Base-by-base conservation (phyloP, 1,284 basidiomycete species). In the Inonotus hispidus region DNA sequence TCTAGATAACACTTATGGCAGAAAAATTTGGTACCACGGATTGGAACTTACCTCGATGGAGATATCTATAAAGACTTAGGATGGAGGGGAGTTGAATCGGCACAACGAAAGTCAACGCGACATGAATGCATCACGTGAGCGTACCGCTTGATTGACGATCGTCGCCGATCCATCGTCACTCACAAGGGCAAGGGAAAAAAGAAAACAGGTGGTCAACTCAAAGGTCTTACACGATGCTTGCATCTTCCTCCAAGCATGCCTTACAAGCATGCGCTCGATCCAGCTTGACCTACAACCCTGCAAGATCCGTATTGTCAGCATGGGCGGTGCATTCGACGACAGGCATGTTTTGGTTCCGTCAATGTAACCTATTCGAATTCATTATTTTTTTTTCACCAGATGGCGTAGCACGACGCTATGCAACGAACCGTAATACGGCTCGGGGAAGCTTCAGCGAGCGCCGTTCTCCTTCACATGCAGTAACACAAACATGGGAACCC, bases 181-280 rank as follows among this genome's bases (percentile, higher is more conserved):
- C 13, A 39, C 38, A 13, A 2, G 38, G 38, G 19, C 41, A n/a
- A 7, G 11, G 11, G 16, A 16, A 5, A 16, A n/a, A 21, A 43
- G n/a, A 1, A 43, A 43, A 6, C 41, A 7, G 4, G 16, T n/a
- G 32, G 4, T 32, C 32, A 32, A 32, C 32, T 32, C 32, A 32
- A 32, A 8, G 32, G n/a, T n/a, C n/a, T n/a, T 16, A 43, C 8
- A 43, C 16, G 27, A 80, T 80, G 79, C 69, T 79, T 54, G 74
- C 75, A 46, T 77, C 75, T 37, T 73, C 73, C 37, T 77, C 77
- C 45, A 73, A 72, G 45, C 65, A 70, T 70, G 72, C 68, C 41
- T 65, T 77, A 16, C 74, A 71, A 57, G 66, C 68, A 47, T 66
- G 62, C 13, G 53, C 59, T 10, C 53, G 32, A 38, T 21, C 47